Percentiles rank a stretch among this genome's conserved stretches.
phyloP scores from a whole-genome alignment of 2,329 filamentous ascomycete genomes.

The Xylaria sp. region DNA sequence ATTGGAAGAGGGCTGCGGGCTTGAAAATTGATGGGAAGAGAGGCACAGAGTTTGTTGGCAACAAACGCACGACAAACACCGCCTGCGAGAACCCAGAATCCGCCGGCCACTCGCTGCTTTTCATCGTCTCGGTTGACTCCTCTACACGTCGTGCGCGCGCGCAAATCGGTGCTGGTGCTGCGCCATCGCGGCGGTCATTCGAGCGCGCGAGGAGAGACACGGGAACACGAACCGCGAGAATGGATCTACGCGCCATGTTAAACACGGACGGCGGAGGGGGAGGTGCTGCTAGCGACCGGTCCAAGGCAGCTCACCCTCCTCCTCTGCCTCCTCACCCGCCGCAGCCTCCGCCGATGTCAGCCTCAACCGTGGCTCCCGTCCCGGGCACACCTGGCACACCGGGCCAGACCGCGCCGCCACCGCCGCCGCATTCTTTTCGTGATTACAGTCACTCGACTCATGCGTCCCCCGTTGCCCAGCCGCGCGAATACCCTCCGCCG shows the following conservation, averaged over 20 bases:
- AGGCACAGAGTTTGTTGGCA: slow-evolving; percentile 2
- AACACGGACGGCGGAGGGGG: slow-evolving; percentile 60
- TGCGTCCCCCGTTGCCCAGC: slow-evolving; percentile 60
- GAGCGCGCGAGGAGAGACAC: slow-evolving; percentile 10
- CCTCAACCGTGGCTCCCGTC: slow-evolving; percentile 41
- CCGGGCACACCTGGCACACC: slow-evolving; percentile 52
- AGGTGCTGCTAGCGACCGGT: slow-evolving; percentile 49
- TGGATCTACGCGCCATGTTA: slow-evolving; percentile 57
- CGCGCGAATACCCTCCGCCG: slow-evolving; percentile 57
- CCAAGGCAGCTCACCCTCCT: slow-evolving; percentile 43
- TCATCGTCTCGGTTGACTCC: neutral
- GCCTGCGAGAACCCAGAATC: slow-evolving; percentile 3
- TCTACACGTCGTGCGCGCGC: slow-evolving; percentile 28
- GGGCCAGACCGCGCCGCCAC: slow-evolving; percentile 52
- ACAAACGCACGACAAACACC: slow-evolving; percentile 2
- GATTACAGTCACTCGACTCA: slow-evolving; percentile 62
- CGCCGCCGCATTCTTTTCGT: slow-evolving; percentile 60
- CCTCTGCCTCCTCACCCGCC: slow-evolving; percentile 34
- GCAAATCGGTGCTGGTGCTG: slow-evolving; percentile 22
- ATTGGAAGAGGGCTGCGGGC: neutral
- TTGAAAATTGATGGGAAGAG: slow-evolving; percentile 11
- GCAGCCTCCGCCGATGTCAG: slow-evolving; percentile 45
- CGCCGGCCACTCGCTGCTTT: neutral
- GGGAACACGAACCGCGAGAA: slow-evolving; percentile 17
- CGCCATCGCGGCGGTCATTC: slow-evolving; percentile 16